A percentile compares a stretch with the other conserved stretches of the same genome.
phyloP scores from a whole-genome alignment of 164 flowering plant species.

The Vitis riparia region DNA sequence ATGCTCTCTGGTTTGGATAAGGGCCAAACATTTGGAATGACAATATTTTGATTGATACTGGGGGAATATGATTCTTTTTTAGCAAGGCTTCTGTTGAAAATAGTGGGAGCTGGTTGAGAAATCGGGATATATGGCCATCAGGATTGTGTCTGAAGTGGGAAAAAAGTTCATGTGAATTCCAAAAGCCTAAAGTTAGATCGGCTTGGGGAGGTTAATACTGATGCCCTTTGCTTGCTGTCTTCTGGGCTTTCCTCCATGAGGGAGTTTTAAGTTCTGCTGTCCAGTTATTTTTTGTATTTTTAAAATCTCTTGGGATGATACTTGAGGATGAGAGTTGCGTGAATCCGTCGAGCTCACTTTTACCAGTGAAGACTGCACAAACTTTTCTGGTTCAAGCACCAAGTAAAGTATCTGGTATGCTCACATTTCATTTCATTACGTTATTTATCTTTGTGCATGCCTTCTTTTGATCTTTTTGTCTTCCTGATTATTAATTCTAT shows the following conservation, averaged over 20 bases:
- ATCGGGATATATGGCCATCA: neutral
- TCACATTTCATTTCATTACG: neutral
- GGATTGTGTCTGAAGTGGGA: conserved; percentile 8
- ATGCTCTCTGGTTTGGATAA: conserved; percentile 11
- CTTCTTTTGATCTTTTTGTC: neutral
- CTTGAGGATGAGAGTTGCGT: conserved; percentile 12
- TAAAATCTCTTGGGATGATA: conserved; percentile 1
- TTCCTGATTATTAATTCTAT: neutral
- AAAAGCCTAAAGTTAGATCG: neutral
- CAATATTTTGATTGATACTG: conserved; percentile 1
- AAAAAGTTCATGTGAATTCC: neutral
- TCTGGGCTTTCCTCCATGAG: neutral
- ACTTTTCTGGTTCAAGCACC: conserved; percentile 1
- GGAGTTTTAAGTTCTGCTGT: neutral
- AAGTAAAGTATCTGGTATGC: neutral
- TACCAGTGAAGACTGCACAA: neutral
- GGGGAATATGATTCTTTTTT: neutral
- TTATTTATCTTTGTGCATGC: neutral
- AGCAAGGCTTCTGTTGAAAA: conserved; percentile 1
- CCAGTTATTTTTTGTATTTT: too few species aligned
- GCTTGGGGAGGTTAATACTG: neutral
- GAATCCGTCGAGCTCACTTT: neutral
- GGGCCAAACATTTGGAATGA: conserved; percentile 5
- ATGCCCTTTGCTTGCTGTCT: neutral
- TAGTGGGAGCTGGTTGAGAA: neutral